Conservation (phyloP, 2,329 filamentous ascomycete genomes). For the Fusarium nurragi region DNA sequence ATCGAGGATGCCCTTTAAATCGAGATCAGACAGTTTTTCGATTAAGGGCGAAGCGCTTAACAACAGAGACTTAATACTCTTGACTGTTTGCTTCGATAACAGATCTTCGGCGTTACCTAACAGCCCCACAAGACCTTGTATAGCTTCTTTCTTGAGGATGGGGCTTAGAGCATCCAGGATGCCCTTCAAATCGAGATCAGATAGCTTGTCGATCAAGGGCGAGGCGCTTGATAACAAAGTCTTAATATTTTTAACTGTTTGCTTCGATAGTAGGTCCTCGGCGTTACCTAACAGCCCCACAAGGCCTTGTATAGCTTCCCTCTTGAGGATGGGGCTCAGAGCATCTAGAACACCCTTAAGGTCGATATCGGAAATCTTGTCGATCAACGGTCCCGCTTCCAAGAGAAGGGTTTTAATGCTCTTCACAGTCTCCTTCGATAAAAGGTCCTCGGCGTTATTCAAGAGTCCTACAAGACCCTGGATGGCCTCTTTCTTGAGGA, state of each 20-base stretch:
- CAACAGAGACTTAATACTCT: background rate
- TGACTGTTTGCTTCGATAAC: slow-evolving; percentile 34
- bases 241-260: slow-evolving; percentile 34
- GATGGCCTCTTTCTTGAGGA: slow-evolving; percentile 44
- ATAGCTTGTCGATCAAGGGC: slow-evolving; percentile 41
- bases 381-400: slow-evolving; percentile 24
- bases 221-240: slow-evolving; percentile 31
- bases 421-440: slow-evolving; percentile 35
- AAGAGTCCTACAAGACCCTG: slow-evolving; percentile 43
- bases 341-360: slow-evolving; percentile 46
- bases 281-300: slow-evolving; percentile 48
- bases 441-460: slow-evolving; percentile 38
- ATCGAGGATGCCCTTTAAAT: background rate
- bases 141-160: slow-evolving; percentile 41
- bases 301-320: slow-evolving; percentile 45
- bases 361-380: slow-evolving; percentile 47
- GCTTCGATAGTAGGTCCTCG: slow-evolving; percentile 36
- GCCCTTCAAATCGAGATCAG: slow-evolving; percentile 49
- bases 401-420: slow-evolving; percentile 34
- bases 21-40: background rate
- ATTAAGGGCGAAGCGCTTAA: background rate
- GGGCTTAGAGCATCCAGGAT: slow-evolving; percentile 43
- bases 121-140: slow-evolving; percentile 42
- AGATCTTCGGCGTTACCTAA: slow-evolving; percentile 43
- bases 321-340: slow-evolving; percentile 49